Conservation (phyloP, 805 yeast genomes). For the Saccharomycopsis sp. region DNA sequence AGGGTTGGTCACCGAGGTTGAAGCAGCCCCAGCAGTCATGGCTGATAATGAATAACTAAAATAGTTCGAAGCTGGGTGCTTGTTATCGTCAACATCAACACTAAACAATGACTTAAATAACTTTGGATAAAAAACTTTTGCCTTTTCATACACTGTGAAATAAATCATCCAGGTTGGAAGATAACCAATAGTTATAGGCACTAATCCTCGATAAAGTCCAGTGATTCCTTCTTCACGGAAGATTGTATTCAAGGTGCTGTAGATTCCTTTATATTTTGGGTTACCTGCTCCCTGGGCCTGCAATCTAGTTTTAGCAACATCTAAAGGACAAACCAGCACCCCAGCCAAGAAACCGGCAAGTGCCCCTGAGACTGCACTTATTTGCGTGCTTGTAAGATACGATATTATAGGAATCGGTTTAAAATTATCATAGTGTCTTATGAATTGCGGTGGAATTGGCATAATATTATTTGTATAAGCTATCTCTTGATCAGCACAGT, state of each 20-base stretch:
- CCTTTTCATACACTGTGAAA: slow-evolving; percentile 80
- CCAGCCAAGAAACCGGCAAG: slow-evolving; percentile 91
- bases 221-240: slow-evolving; percentile 68
- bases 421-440: no score
- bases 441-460: no score
- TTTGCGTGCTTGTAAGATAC: slow-evolving; percentile 37
- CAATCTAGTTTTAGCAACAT: slow-evolving; percentile 87
- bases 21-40: slow-evolving; percentile 79
- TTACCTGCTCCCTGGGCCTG: slow-evolving; percentile 77
- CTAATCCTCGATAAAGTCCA: slow-evolving; percentile 85
- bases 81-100: slow-evolving; percentile 23
- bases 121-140: slow-evolving; percentile 50
- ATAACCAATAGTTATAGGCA: slow-evolving; percentile 90
- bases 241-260: slow-evolving; percentile 60
- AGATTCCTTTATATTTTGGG: slow-evolving; percentile 47
- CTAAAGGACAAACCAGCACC: slow-evolving; percentile 86
- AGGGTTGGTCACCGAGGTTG: slow-evolving; percentile 84
- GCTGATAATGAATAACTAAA: slow-evolving; percentile 49
- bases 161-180: slow-evolving; percentile 98
- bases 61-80: slow-evolving; percentile 25
- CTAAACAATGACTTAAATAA: slow-evolving; percentile 23
- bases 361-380: slow-evolving; percentile 84
- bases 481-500: slow-evolving; percentile 10
- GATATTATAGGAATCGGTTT: slow-evolving; percentile 19
- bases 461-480: neutral